Evolutionary conservation across 1,284 basidiomycete genomes (phyloP), one percentile per base, ranked within the genome.

Genomic region (Sanghuangporus sanghuang): DNA sequence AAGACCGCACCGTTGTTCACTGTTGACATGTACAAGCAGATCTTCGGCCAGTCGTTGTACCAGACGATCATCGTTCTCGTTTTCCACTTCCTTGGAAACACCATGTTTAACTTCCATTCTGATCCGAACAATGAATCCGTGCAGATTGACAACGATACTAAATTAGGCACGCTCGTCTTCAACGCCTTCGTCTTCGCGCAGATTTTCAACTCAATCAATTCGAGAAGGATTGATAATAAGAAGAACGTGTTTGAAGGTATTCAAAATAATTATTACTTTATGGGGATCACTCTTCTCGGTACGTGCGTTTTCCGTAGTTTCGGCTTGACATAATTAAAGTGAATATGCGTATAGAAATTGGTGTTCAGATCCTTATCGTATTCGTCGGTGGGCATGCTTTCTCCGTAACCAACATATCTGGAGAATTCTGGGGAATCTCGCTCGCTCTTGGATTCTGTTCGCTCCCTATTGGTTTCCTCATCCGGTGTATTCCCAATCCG

Each of bases 131-230:
- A 77, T 54, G 36, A 69, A 6, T 55, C 64, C 4, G 69, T 71
- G 23, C 71, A 76, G 63, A 74, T 74, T 46, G 72, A 79, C 21
- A 77, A 82, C 54, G 70, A 82, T n/a, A 73, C 77, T 8, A 77
- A 90, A 62, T 81, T 96, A 11, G 86, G 89, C 70, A 95, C 96
- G 0, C 80, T 98, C 12, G 92, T 98, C 48, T 99, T 99, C 86
- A 99, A 98, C 73, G 82, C 89, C 16, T 99, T 98, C 72, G 96
- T 99, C 53, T 98, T 98, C 76, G 93, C 93, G 57, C 95, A 97
- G 74, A 94, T 98, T 69, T 93, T 87, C 78, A 98, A 98, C 79
- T 95, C 94, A 66, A 76, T 98, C 76, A 98, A 98, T 73, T 94
- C 90, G 68, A 83, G 96, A 62, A 83, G 93, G 50, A 80, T 99